phyloP scores from a whole-genome alignment of 495 filamentous ascomycete genomes.

The Penicillium longicatenatum region DNA sequence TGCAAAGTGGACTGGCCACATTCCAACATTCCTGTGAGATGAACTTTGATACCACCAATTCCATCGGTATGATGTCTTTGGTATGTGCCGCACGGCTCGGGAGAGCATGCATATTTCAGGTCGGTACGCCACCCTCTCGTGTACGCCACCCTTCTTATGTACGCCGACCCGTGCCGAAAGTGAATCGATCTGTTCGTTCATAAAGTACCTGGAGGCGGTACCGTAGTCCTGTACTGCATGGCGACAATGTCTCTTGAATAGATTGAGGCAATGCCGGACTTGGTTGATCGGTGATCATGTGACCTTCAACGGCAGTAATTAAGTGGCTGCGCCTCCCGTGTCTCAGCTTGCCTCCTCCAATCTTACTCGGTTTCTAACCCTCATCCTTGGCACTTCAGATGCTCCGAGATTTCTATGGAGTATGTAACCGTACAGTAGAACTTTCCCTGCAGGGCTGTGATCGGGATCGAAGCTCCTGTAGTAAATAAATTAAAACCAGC shows the following conservation, averaged over 20 bases:
- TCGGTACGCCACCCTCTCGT: too few species aligned
- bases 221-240: too few species aligned
- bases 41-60: background rate
- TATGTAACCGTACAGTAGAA: background rate
- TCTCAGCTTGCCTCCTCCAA: slow-evolving; percentile 5
- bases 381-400: background rate
- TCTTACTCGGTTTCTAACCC: background rate
- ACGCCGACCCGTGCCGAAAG: too few species aligned
- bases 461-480: too few species aligned
- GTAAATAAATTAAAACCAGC: too few species aligned
- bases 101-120: background rate
- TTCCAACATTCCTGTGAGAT: slow-evolving; percentile 14
- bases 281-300: background rate
- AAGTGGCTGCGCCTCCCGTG: slow-evolving; percentile 15
- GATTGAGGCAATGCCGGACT: too few species aligned
- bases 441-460: background rate
- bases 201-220: too few species aligned
- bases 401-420: too few species aligned
- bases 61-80: background rate
- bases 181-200: too few species aligned
- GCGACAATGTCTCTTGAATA: too few species aligned
- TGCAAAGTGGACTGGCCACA: slow-evolving; percentile 3
- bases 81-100: slow-evolving; percentile 1
- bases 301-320: background rate
- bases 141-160: too few species aligned